Evolutionary conservation across 75 land plant species (phyloP), one percentile per base, ranked within the genome.

Genomic region (Gnetum montanum): DNA sequence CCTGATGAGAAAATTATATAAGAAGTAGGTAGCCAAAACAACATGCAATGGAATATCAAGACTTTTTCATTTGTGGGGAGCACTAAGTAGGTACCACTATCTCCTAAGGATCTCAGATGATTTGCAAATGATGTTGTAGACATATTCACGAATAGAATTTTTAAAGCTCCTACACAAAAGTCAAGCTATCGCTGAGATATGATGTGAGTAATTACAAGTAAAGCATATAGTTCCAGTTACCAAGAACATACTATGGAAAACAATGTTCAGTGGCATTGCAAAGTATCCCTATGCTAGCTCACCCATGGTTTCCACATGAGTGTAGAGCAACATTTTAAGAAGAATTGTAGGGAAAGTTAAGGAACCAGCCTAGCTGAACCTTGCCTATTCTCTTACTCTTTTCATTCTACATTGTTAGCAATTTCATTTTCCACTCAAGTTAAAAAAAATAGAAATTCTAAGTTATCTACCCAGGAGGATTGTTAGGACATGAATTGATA

Each of bases 131-230:
- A 62, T 35, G 30, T 45, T 64, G 68, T 68, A 81, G 8, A 63
- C 82, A 10, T 43, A 31, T 16, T 38, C 45, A 49, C 81, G 88
- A 10, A 48, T 73, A 8, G 46, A 12, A 70, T 88, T 88, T n/a
- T 67, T 72, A 88, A 11, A 31, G 57, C 28, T 11, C 49, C 43
- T 76, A 57, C 7, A 35, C 0, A 1, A 58, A 54, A 18, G 55
- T 62, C 3, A 63, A 36, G 16, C 36, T 27, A 1, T 34, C 27
- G 1, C 25, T 19, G 6, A 15, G 8, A 56, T 65, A 87, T 18
- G 92, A 84, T 1, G 81, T 79, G 27, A 88, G 54, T 11, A 88
- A 68, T 88, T 88, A 88, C 16, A 75, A 75, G 51, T 72, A 47
- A 0, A 84, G 59, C 2, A 82, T 77, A 51, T 73, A 84, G 26